Evolutionary conservation across 2,329 filamentous ascomycete genomes (phyloP).

Genomic region (Teratosphaeria nubilosa): DNA sequence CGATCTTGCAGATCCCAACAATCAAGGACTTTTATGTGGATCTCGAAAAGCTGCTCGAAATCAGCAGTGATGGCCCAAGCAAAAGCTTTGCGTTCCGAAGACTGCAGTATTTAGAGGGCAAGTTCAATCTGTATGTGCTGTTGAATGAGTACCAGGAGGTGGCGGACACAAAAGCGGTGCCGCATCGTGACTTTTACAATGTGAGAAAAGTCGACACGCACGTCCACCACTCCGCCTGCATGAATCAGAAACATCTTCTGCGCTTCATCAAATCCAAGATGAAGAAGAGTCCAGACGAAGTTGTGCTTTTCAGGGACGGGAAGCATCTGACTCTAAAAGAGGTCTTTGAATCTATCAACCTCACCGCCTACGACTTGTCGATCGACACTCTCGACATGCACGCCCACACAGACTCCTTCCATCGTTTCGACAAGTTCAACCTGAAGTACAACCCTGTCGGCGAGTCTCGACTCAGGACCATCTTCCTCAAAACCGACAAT

Average conservation of each 20-base stretch:
- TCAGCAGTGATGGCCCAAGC: constrained; percentile 90
- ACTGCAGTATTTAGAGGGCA: constrained; percentile 89
- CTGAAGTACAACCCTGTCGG: constrained; percentile 97
- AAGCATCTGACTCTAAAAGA: constrained; percentile 84
- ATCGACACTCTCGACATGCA: constrained; percentile 99
- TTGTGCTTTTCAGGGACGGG: constrained; percentile 83
- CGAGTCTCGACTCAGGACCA: constrained; percentile 90
- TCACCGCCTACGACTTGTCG: constrained; percentile 93
- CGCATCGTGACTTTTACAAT: constrained; percentile 98
- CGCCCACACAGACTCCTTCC: constrained; percentile 94
- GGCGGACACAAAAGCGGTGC: constrained; percentile 93
- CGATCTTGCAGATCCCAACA: constrained; percentile 76
- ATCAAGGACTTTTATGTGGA: constrained; percentile 95
- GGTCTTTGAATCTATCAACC: constrained; percentile 93
- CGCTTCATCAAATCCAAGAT: constrained; percentile 99
- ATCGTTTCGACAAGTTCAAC: constrained; percentile 99
- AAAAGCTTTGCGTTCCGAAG: constrained; percentile 96
- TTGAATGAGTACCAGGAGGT: constrained; percentile 97
- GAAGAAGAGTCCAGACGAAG: constrained; percentile 94
- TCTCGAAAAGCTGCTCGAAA: constrained; percentile 70
- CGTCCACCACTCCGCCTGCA: constrained; percentile 97
- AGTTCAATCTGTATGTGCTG: constrained; percentile 88
- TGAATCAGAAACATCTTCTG: constrained; percentile 98
- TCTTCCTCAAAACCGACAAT: constrained; percentile 98
- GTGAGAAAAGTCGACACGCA: constrained; percentile 98